A percentile compares a stretch with the other conserved stretches of the same genome.
phyloP scores from a whole-genome alignment of 2,329 filamentous ascomycete genomes.

The Capronia coronata region DNA sequence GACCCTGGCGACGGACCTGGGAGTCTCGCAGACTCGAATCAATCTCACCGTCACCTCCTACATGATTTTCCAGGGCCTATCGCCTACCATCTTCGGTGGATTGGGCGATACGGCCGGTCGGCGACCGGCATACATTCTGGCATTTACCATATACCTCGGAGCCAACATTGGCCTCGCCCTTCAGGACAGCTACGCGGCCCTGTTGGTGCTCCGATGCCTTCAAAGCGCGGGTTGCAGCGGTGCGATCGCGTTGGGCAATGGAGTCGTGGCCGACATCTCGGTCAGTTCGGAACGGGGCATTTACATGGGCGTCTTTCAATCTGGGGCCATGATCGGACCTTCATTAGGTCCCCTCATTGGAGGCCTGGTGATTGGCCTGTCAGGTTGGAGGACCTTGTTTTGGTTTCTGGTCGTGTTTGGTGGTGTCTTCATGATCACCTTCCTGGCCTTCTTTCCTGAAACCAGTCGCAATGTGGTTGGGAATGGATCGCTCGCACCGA shows the following conservation, averaged over 20 bases:
- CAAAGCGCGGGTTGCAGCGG: constrained; percentile 42
- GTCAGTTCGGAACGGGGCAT: constrained; percentile 38
- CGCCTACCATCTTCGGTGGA: constrained; percentile 39
- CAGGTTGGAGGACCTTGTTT: constrained; percentile 42
- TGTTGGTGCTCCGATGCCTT: constrained; percentile 39
- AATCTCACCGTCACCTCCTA: constrained; percentile 45
- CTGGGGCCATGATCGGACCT: constrained; percentile 40
- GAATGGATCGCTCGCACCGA: constrained; percentile 35
- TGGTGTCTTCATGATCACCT: constrained; percentile 29
- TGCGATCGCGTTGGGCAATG: constrained; percentile 40
- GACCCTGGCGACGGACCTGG: constrained; percentile 37
- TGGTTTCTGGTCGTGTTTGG: constrained; percentile 42
- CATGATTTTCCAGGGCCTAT: constrained; percentile 41
- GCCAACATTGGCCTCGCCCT: constrained; percentile 40
- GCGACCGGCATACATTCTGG: constrained; percentile 36
- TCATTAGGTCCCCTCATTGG: constrained; percentile 42
- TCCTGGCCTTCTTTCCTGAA: constrained; percentile 34
- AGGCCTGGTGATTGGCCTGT: constrained; percentile 33
- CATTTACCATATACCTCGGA: constrained; percentile 38
- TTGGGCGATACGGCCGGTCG: constrained; percentile 40
- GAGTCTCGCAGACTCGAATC: constrained; percentile 36
- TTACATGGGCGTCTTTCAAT: constrained; percentile 37
- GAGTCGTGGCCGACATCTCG: constrained; percentile 41
- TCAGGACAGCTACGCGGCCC: constrained; percentile 35
- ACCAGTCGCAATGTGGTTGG: constrained; percentile 37